These are phyloP conservation scores for Nevesoporus exiguus DNA, from an alignment of 768 basidiomycete species.

Conservation along the genomic window DNA sequence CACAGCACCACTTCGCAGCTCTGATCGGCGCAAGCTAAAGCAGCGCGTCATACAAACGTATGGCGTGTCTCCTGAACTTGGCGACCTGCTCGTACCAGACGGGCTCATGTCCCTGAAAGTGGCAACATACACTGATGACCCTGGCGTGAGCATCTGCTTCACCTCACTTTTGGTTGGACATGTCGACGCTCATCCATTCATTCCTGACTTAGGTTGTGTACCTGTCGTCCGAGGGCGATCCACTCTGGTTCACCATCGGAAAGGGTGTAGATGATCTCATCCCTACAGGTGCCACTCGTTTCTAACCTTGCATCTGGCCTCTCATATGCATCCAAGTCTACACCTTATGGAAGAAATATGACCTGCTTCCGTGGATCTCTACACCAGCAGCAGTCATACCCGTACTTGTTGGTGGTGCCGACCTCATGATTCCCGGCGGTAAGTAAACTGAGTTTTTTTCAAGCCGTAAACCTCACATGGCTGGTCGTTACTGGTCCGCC, in stretches of 20 bases:
- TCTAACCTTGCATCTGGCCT: not conserved
- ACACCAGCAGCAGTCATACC: slow-evolving; percentile 72
- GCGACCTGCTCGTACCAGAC: slow-evolving; percentile 70
- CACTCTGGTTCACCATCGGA: slow-evolving; percentile 75
- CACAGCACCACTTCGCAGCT: slow-evolving; percentile 62
- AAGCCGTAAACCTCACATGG: not conserved
- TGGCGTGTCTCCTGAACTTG: slow-evolving; percentile 50
- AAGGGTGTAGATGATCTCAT: slow-evolving; percentile 65
- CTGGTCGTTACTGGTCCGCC: not conserved
- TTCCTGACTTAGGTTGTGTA: slow-evolving; percentile 53
- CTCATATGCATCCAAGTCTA: slow-evolving; percentile 44
- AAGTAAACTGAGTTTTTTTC: slow-evolving; percentile 23
- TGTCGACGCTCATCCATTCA: not conserved
- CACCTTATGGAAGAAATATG: slow-evolving; percentile 72
- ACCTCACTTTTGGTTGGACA: not conserved
- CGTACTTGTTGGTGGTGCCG: slow-evolving; percentile 71
- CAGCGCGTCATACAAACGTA: slow-evolving; percentile 53
- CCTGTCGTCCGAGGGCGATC: slow-evolving; percentile 60
- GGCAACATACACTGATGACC: slow-evolving; percentile 58
- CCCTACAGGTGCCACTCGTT: slow-evolving; percentile 50
- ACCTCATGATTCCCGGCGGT: slow-evolving; percentile 89
- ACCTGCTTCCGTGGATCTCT: slow-evolving; percentile 65
- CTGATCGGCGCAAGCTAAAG: slow-evolving; percentile 69
- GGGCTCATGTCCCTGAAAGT: slow-evolving; percentile 69
- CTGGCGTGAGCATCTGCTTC: slow-evolving; percentile 44